phyloP scores from a whole-genome alignment of 2,329 filamentous ascomycete genomes.

The Ophiostoma ips region DNA sequence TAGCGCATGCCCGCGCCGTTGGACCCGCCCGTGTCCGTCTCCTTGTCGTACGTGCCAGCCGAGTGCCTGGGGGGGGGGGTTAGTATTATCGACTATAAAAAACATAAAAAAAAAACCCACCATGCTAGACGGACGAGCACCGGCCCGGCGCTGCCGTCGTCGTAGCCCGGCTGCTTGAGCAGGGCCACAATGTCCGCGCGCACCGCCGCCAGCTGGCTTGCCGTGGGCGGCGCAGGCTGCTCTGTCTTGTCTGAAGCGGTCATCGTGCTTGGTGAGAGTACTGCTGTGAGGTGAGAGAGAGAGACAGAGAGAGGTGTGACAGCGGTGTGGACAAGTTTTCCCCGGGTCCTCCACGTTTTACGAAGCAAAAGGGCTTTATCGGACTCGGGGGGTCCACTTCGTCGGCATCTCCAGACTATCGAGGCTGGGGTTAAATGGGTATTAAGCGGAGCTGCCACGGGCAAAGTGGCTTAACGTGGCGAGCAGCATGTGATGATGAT shows the following conservation, averaged over 20 bases:
- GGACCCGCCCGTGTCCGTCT: conserved; percentile 78
- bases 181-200: conserved; percentile 32
- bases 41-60: conserved; percentile 80
- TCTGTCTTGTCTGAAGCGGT: neutral
- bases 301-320: too few relatives aligned
- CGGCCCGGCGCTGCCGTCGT: conserved; percentile 90
- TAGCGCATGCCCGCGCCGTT: conserved; percentile 98
- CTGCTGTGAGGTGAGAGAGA: neutral
- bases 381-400: too few relatives aligned
- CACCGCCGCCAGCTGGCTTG: neutral
- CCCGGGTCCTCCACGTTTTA: too few relatives aligned
- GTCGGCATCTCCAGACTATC: too few relatives aligned
- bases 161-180: conserved; percentile 85
- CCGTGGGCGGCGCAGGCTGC: neutral
- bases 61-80: conserved; percentile 76
- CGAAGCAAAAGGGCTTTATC: too few relatives aligned
- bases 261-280: neutral
- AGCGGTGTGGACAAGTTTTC: too few relatives aligned
- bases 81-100: too few relatives aligned
- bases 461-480: too few relatives aligned
- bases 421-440: too few relatives aligned
- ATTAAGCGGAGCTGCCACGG: too few relatives aligned
- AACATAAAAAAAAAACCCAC: neutral
- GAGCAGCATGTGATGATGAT: too few relatives aligned
- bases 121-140: conserved; percentile 77